Evolutionary conservation across 257 asterid genomes (phyloP).

Genomic region (Solanum bulbocastanum): DNA sequence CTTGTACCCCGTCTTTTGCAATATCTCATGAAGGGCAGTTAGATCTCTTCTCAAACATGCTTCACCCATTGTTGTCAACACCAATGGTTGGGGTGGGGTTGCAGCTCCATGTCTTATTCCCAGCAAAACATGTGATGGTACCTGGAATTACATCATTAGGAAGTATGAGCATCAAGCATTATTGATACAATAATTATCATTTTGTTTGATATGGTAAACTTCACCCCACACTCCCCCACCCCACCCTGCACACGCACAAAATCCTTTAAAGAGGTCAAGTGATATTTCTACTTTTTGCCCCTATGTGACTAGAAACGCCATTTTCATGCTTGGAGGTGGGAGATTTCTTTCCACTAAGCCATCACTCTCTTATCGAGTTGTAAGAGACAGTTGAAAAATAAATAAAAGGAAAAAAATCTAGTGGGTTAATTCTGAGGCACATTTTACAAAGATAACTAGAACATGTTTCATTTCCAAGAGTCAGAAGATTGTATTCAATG

Average conservation of each 20-base stretch:
- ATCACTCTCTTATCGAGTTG: background rate
- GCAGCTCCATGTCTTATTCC: slow-evolving; percentile 34
- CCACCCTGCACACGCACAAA: background rate
- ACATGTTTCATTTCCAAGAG: background rate
- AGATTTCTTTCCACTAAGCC: background rate
- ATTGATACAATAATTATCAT: background rate
- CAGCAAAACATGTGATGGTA: slow-evolving; percentile 49
- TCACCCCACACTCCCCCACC: background rate
- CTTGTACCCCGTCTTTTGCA: slow-evolving; percentile 67
- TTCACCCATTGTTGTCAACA: slow-evolving; percentile 50
- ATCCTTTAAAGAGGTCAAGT: background rate
- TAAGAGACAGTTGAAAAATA: background rate
- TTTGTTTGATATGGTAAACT: background rate
- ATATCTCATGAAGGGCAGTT: slow-evolving; percentile 72
- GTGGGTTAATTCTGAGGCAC: background rate
- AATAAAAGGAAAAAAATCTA: background rate
- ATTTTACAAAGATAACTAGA: background rate
- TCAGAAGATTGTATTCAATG: background rate
- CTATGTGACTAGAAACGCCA: background rate
- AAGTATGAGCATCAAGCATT: background rate
- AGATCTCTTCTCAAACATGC: slow-evolving; percentile 86
- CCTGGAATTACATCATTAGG: slow-evolving; percentile 20
- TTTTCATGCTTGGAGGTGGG: background rate
- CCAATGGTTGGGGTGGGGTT: slow-evolving; percentile 21
- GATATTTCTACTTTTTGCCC: background rate